A percentile compares a stretch with the other conserved stretches of the same genome.
Conservation (phyloP, 2,329 filamentous ascomycete genomes). For the Coniella lustricola region DNA sequence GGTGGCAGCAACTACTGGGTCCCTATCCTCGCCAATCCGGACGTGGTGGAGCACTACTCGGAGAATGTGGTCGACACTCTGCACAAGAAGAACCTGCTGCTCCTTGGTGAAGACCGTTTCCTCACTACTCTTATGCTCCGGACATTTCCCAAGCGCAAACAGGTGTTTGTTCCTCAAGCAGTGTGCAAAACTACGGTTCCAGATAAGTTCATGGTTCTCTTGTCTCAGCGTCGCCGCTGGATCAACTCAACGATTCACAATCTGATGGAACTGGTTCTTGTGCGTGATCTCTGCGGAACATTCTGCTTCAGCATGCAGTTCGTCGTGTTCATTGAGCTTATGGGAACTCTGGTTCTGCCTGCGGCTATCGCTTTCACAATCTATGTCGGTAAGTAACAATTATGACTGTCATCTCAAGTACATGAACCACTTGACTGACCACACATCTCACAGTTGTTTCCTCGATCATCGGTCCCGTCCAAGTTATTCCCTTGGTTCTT, state of each 20-base stretch:
- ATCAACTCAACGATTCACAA: conserved; percentile 99
- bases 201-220: conserved; percentile 81
- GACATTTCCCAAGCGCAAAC: conserved; percentile 98
- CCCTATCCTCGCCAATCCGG: conserved; percentile 93
- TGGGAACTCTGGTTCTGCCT: conserved; percentile 89
- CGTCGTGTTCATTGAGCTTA: conserved; percentile 88
- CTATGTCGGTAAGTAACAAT: conserved; percentile 70
- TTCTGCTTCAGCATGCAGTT: conserved; percentile 99
- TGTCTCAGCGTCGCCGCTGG: conserved; percentile 94
- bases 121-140: conserved; percentile 95
- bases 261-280: conserved; percentile 92
- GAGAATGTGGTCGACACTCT: conserved; percentile 98
- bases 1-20: conserved; percentile 99
- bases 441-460: conserved; percentile 61
- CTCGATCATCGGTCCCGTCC: conserved; percentile 73
- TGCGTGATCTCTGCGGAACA: conserved; percentile 92
- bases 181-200: conserved; percentile 98
- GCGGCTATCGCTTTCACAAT: conserved; percentile 96
- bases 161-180: conserved; percentile 95
- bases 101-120: conserved; percentile 91
- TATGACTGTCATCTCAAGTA: neutral
- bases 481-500: conserved; percentile 85
- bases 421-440: conserved; percentile 4
- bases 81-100: conserved; percentile 92
- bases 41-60: conserved; percentile 98